Evolutionary conservation across 2,329 filamentous ascomycete species (phyloP), one percentile per base, ranked within the genome.

Genomic region (Aspergillus clavatus): DNA sequence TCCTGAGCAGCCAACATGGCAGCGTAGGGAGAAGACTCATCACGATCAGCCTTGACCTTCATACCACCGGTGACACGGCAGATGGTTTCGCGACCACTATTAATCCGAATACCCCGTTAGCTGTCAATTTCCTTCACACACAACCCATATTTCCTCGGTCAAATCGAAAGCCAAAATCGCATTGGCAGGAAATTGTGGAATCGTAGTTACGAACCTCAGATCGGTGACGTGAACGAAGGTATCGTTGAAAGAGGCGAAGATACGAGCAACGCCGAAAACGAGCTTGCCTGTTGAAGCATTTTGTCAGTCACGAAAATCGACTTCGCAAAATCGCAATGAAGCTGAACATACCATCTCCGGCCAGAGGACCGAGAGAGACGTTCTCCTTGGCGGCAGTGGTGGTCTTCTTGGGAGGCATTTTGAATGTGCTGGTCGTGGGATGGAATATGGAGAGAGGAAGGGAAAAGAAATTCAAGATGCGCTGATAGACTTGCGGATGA

Each of bases 11-110:
- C 93, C 87, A 98, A 90, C 93, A 98, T 98, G 78, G 93, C 93
- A 69, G 93, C 93, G 83, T 98, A 98, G 68, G 93, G 93, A 63
- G 93, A 97, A 69, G 91, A 97, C 82, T 98, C 93, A 80, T 98
- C 93, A 83, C 93, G 91, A 72, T 98, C 90, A 76, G 90, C 90
- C 87, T 98, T 98, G 84, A 98, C 93, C 84, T 98, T 98, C 93
- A 98, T 98, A 72, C 94, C 94, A 80, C 94, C 93, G 68, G 94
- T 98, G 65, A 98, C 91, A 88, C 93, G 90, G 84, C 84, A 88
- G 81, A 98, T 96, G 79, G 94, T 98, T 87, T 98, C 93, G 78
- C 93, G 93, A 79, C 93, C 93, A 79, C 88, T 94, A 80, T n/a
- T 73, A 22, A 22, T 5, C 26, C 5, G 16, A 18, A 26, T 23